phyloP scores from a whole-genome alignment of 306 rosid species.

The Casuarina equisetifolia region DNA sequence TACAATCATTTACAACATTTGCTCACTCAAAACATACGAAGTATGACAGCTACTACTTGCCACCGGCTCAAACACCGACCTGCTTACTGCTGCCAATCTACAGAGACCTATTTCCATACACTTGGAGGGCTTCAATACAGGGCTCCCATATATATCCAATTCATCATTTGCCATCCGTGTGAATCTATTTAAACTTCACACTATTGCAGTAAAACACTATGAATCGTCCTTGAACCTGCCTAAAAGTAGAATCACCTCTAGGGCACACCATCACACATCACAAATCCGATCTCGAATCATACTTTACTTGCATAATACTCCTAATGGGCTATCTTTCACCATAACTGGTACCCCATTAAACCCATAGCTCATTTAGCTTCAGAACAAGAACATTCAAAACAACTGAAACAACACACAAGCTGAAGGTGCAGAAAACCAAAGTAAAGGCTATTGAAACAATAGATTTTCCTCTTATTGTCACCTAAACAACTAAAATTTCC shows the following conservation, averaged over 20 bases:
- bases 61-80: not conserved
- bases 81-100: not conserved
- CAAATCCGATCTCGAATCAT: not conserved
- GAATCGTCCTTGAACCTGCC: not conserved
- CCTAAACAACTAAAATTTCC: not conserved
- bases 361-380: not conserved
- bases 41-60: not conserved
- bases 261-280: not conserved
- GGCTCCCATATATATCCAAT: not conserved
- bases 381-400: not conserved
- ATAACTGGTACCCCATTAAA: not conserved
- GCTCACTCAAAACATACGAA: not conserved
- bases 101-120: not conserved
- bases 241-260: not conserved
- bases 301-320: not conserved
- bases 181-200: not conserved
- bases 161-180: not conserved
- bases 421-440: not conserved
- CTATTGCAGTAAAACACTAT: not conserved
- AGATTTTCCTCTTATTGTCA: not conserved
- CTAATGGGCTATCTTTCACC: not conserved
- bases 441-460: not conserved
- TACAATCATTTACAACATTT: not conserved
- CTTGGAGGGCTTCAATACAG: not conserved
- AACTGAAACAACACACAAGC: not conserved